A percentile compares a stretch with the other conserved stretches of the same genome.
Conservation (phyloP, 1,139 yeast genomes). For the Pichia sp. region DNA sequence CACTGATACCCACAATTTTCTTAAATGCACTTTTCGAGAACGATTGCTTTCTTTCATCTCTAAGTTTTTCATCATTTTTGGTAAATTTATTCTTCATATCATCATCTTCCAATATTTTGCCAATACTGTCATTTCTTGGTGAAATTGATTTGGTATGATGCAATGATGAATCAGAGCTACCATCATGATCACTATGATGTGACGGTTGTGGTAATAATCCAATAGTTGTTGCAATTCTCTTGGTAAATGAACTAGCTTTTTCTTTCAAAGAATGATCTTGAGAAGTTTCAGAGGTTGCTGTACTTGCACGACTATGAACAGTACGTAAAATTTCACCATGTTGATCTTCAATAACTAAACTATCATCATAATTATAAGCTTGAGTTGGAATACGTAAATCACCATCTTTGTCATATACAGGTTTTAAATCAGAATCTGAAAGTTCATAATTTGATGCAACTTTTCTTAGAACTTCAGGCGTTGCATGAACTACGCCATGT, state of each 20-base stretch:
- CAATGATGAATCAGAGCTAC: no score
- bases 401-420: conserved; percentile 25
- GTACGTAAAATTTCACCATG: conserved; percentile 64
- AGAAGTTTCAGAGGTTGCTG: conserved; percentile 6
- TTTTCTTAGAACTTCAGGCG: conserved; percentile 14
- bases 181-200: not conserved
- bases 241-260: conserved; percentile 11
- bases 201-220: conserved; percentile 4
- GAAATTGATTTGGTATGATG: not conserved
- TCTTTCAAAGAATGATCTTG: conserved; percentile 1
- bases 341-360: conserved; percentile 69
- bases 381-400: conserved; percentile 32
- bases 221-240: conserved; percentile 11
- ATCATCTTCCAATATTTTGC: not conserved
- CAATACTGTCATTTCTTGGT: not conserved
- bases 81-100: not conserved
- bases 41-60: not conserved
- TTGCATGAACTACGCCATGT: conserved; percentile 14
- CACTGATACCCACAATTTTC: conserved; percentile 14
- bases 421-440: conserved; percentile 21
- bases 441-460: conserved; percentile 17
- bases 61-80: not conserved
- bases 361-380: conserved; percentile 69
- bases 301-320: conserved; percentile 15
- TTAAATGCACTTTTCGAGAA: conserved; percentile 7